Percentiles rank a stretch among this genome's conserved stretches.
Conservation (phyloP, 2,329 filamentous ascomycete species). For the Gnomoniopsis sp. region DNA sequence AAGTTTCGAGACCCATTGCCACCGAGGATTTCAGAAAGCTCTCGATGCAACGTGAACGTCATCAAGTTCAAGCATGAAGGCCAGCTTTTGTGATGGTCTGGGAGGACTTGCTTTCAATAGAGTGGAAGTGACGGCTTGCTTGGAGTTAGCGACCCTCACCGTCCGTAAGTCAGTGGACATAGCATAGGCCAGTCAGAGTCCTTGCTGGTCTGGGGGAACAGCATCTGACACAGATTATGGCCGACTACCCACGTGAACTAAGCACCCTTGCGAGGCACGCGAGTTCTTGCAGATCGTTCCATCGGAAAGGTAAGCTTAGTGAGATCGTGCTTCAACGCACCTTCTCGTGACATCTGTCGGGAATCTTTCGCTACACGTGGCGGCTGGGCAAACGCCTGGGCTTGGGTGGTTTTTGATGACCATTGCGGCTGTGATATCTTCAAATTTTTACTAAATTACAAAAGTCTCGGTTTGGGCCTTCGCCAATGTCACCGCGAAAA, state of each 20-base stretch:
- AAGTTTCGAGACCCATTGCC: neutral
- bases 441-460: too few species aligned
- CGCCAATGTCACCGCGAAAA: too few species aligned
- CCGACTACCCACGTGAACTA: neutral
- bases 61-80: neutral
- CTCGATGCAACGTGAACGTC: neutral
- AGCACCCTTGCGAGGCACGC: constrained; percentile 3
- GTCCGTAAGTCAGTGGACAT: neutral
- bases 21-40: neutral
- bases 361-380: too few species aligned
- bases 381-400: too few species aligned
- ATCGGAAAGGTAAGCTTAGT: constrained; percentile 3
- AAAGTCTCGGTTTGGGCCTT: too few species aligned
- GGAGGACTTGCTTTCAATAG: neutral
- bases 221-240: neutral
- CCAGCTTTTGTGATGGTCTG: neutral
- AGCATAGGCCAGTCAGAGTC: neutral
- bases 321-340: neutral
- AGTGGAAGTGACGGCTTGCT: neutral
- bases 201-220: neutral
- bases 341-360: too few species aligned
- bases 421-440: too few species aligned
- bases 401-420: too few species aligned
- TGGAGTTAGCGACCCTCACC: neutral
- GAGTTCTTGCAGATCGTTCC: neutral